Percentiles rank a stretch among this genome's conserved stretches.
phyloP scores from a whole-genome alignment of 1,284 basidiomycete genomes.

The Malassezia vespertilionis region DNA sequence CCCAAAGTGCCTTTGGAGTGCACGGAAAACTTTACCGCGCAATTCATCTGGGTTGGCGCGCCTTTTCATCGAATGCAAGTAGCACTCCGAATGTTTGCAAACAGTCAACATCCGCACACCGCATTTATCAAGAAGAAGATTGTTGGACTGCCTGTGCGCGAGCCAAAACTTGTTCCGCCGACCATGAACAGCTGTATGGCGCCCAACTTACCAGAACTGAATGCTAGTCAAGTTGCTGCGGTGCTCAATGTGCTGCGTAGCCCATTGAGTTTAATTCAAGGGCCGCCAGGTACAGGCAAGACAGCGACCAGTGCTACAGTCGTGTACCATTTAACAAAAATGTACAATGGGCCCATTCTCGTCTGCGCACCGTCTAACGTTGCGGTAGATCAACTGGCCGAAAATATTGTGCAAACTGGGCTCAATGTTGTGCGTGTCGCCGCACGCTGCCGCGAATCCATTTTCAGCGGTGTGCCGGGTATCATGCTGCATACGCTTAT shows the following conservation, averaged over 20 bases:
- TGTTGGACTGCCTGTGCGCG: no score
- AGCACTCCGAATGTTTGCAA: constrained; percentile 98
- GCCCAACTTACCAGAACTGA: constrained; percentile 91
- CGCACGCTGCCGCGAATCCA: constrained; percentile 91
- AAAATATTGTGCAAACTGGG: constrained; percentile 94
- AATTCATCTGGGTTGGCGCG: constrained; percentile 99
- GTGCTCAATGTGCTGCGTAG: constrained; percentile 97
- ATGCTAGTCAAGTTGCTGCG: constrained; percentile 97
- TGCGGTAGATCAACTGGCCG: constrained; percentile 95
- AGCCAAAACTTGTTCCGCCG: constrained; percentile 73
- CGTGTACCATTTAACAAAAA: constrained; percentile 95
- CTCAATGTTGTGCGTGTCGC: constrained; percentile 94
- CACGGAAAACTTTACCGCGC: constrained; percentile 56
- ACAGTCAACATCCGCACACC: no score
- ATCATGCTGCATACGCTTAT: constrained; percentile 95
- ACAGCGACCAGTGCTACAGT: constrained; percentile 99
- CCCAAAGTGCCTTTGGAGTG: constrained; percentile 91
- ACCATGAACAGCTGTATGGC: constrained; percentile 82
- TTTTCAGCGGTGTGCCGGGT: constrained; percentile 85
- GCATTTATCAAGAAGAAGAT: constrained; percentile 99
- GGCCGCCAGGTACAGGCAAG: constrained; percentile 96
- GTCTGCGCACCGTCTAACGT: constrained; percentile 99
- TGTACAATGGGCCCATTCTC: constrained; percentile 97
- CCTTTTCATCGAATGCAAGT: constrained; percentile 98
- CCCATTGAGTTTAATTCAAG: constrained; percentile 86